Conservation (phyloP, 2,329 filamentous ascomycete species). For the Tolypocladium album region DNA sequence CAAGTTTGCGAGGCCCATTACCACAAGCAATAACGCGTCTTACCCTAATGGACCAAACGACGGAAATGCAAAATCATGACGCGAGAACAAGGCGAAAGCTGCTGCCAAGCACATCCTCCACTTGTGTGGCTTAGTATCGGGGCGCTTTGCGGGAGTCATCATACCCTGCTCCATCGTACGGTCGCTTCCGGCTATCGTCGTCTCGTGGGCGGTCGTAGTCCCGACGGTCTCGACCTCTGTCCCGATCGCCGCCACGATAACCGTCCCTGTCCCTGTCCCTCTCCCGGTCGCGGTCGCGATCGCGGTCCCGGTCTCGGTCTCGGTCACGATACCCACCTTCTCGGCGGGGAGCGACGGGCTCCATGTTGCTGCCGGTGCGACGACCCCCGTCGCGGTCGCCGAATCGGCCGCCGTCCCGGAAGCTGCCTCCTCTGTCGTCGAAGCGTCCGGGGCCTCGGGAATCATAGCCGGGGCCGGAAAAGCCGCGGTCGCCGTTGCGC, state of each 20-base stretch:
- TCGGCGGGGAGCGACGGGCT: slow-evolving; percentile 64
- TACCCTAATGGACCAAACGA: background rate
- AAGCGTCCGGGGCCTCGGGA: slow-evolving; percentile 42
- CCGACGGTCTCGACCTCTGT: slow-evolving; percentile 7
- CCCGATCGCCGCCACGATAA: slow-evolving; percentile 23
- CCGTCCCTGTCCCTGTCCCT: slow-evolving; percentile 24
- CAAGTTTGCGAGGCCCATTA: background rate
- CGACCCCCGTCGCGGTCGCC: slow-evolving; percentile 24
- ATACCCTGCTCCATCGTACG: slow-evolving; percentile 68
- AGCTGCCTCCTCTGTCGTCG: slow-evolving; percentile 46
- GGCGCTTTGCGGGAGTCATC: slow-evolving; percentile 65
- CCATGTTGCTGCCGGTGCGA: slow-evolving; percentile 68
- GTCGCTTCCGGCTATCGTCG: slow-evolving; percentile 53
- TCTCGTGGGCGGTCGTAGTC: slow-evolving; percentile 45
- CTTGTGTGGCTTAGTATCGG: slow-evolving; percentile 38
- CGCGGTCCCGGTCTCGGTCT: slow-evolving; percentile 36
- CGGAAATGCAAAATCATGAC: background rate
- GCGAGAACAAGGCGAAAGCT: background rate
- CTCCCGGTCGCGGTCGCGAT: slow-evolving; percentile 41
- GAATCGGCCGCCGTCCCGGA: slow-evolving; percentile 34
- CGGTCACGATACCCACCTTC: slow-evolving; percentile 44
- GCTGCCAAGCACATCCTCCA: slow-evolving; percentile 2
- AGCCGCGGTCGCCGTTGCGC: slow-evolving; percentile 27
- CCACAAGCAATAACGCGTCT: background rate
- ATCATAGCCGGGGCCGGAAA: slow-evolving; percentile 43